Conservation (phyloP, 169 alveolate species). For the Eimeria acervulina region DNA sequence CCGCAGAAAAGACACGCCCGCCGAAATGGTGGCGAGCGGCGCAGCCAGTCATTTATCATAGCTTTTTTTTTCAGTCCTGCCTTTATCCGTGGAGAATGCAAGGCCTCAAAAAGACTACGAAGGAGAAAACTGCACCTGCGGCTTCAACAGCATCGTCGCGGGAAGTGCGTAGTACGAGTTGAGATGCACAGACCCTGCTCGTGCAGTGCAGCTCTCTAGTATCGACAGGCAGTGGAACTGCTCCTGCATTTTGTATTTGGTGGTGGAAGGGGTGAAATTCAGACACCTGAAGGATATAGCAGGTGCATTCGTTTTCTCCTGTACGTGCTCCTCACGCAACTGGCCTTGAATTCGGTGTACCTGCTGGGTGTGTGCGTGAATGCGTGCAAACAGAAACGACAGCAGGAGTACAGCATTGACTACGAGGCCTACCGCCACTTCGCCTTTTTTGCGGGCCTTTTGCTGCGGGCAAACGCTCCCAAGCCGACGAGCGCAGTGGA, state of each 20-base stretch:
- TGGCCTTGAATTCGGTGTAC: background rate
- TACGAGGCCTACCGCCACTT: slow-evolving; percentile 74
- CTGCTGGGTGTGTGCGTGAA: background rate
- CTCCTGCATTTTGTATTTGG: background rate
- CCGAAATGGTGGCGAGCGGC: background rate
- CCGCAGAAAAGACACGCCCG: background rate
- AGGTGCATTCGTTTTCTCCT: background rate
- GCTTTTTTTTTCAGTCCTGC: background rate
- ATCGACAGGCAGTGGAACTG: too few species aligned
- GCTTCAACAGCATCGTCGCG: background rate
- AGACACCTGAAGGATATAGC: background rate
- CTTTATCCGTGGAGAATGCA: slow-evolving; percentile 48
- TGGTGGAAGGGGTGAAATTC: too few species aligned
- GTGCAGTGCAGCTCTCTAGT: background rate
- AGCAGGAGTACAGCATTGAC: slow-evolving; percentile 73
- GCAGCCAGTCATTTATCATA: background rate
- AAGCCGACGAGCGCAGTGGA: slow-evolving; percentile 44
- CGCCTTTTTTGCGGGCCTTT: slow-evolving; percentile 61
- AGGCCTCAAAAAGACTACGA: slow-evolving; percentile 58
- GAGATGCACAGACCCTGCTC: background rate
- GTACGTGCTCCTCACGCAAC: background rate
- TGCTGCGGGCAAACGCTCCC: slow-evolving; percentile 46
- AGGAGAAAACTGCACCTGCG: background rate
- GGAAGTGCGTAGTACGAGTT: background rate
- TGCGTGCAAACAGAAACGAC: slow-evolving; percentile 49